Conservation (phyloP, 2,329 filamentous ascomycete genomes). For the Diaporthe ampelina region DNA sequence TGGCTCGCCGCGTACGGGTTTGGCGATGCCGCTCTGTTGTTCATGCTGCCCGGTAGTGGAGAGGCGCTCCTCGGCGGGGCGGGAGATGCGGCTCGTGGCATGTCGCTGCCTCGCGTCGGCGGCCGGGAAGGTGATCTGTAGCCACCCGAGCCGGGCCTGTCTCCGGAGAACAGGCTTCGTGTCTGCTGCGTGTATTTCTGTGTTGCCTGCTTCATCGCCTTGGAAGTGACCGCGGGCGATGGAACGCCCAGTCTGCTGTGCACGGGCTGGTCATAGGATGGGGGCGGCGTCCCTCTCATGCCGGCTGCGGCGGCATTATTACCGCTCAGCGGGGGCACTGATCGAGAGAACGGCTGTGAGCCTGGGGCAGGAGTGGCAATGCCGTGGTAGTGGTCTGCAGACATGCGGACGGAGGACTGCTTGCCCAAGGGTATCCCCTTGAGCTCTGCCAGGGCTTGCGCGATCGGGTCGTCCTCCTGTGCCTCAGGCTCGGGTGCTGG, state of each 20-base stretch:
- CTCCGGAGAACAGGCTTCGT: slow-evolving; percentile 76
- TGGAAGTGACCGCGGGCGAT: slow-evolving; percentile 90
- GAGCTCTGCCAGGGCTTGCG: slow-evolving; percentile 90
- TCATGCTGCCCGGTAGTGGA: slow-evolving; percentile 69
- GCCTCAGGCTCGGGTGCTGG: slow-evolving; percentile 56
- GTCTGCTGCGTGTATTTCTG: slow-evolving; percentile 90
- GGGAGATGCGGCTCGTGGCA: slow-evolving; percentile 76
- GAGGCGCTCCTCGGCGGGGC: slow-evolving; percentile 74
- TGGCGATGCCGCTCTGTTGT: slow-evolving; percentile 69
- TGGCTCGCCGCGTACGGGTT: slow-evolving; percentile 70
- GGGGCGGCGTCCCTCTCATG: slow-evolving; percentile 83
- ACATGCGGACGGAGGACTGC: slow-evolving; percentile 84
- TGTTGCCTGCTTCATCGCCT: slow-evolving; percentile 95
- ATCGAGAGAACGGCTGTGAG: slow-evolving; percentile 58
- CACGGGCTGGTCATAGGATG: slow-evolving; percentile 84
- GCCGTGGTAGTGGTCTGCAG: slow-evolving; percentile 97
- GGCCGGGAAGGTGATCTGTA: slow-evolving; percentile 66
- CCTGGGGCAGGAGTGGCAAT: slow-evolving; percentile 83
- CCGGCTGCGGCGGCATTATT: slow-evolving; percentile 65
- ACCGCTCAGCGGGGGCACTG: slow-evolving; percentile 55
- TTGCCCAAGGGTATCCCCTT: slow-evolving; percentile 85
- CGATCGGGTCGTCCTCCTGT: slow-evolving; percentile 88
- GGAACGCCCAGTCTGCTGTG: slow-evolving; percentile 88
- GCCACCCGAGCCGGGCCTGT: slow-evolving; percentile 54
- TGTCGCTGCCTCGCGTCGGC: slow-evolving; percentile 70